phyloP scores from a whole-genome alignment of 164 flowering plant genomes.

The Vitis cinerea region DNA sequence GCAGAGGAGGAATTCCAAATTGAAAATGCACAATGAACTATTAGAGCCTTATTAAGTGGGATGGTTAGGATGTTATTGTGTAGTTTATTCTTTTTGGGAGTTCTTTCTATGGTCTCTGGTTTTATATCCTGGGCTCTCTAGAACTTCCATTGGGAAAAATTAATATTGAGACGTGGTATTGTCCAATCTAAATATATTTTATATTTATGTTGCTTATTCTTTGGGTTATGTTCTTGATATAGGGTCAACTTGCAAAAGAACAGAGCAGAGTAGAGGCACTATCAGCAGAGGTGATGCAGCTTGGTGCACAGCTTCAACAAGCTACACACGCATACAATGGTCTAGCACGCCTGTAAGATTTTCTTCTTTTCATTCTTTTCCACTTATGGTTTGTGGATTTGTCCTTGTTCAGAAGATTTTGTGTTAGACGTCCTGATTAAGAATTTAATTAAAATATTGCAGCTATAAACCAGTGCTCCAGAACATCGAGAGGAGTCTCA shows the following conservation, averaged over 20 bases:
- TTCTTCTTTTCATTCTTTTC: not conserved
- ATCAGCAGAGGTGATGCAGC: conserved; percentile 82
- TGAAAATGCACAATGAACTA: not conserved
- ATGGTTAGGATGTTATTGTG: not conserved
- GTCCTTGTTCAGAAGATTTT: not conserved
- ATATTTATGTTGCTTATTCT: not conserved
- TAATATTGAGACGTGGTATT: not conserved
- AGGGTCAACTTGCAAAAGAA: conserved; percentile 81
- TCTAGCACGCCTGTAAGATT: conserved; percentile 70
- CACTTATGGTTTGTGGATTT: not conserved
- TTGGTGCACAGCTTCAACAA: conserved; percentile 76
- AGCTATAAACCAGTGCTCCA: conserved; percentile 89
- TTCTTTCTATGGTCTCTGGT: not conserved
- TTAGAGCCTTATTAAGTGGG: not conserved
- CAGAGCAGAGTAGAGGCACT: conserved; percentile 81
- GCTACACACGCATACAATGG: conserved; percentile 70
- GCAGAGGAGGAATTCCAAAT: not conserved
- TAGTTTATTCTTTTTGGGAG: too few relatives aligned
- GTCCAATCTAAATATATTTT: not conserved
- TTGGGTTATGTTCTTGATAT: not conserved
- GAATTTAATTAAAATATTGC: conserved; percentile 24
- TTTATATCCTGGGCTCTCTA: not conserved
- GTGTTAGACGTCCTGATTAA: not conserved
- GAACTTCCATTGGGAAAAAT: not conserved
- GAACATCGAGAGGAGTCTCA: conserved; percentile 81